Base-by-base conservation (phyloP, 2,329 filamentous ascomycete species). In the Alternaria tenuissima region DNA sequence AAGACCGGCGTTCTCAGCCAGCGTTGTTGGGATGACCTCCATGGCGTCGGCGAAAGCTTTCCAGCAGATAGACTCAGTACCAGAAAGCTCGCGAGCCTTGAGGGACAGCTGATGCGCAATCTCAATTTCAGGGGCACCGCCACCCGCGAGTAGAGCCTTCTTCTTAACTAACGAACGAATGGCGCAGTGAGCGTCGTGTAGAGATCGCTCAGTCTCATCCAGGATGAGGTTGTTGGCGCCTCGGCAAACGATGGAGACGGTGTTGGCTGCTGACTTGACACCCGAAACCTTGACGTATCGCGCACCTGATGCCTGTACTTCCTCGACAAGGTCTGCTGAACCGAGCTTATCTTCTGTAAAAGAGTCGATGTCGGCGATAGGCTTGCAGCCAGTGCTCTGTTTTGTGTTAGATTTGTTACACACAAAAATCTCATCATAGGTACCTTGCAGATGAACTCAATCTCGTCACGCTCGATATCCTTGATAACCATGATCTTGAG, bases 291-390 rank as follows among this genome's bases (percentile, higher is more conserved):
- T 97, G 74, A 97, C 92, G 81, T 97, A 94, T 67, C 94, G 91
- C 63, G 93, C 91, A 62, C 95, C 95, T 16, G 90, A 92, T 39
- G 90, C 89, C 77, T 95, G 89, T 11, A 93, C 88, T 82, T 99
- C 95, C 82, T 99, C 95, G 22, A 99, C 89, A 36, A 99, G 85
- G 75, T 99, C 95, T 34, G 95, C 95, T 42, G 89, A 91, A 66
- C 94, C 95, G 56, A 99, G 89, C 85, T 98, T 99, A 82, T 99
- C 95, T 82, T 99, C 95, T 18, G 93, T 95, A 83, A 99, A 99
- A 12, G 94, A 97, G 81, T 99, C 95, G 74, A 99, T 91, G 77
- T 99, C 96, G 71, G 95, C 95, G 75, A 99, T 95, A 52, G 95
- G 95, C 84, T 99, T 99, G 88, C 95, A 99, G 73, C 95, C 95